Evolutionary conservation across 257 asterid genomes (phyloP), one percentile per base, ranked within the genome.

Genomic region (Solanum okadae): DNA sequence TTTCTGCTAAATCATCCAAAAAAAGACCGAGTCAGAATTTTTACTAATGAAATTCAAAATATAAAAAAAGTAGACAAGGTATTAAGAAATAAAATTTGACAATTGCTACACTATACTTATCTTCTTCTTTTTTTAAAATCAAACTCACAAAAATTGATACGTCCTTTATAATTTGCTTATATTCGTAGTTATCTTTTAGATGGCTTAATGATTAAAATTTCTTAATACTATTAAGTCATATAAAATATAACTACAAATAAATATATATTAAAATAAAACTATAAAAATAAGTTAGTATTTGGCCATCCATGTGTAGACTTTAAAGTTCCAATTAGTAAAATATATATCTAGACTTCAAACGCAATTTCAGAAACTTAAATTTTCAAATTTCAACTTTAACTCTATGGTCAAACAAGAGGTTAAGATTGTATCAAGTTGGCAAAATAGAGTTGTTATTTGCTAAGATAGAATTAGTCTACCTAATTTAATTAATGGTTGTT

Each of bases 1-100:
- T 89, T 90, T 94, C 97, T 94, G 94, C 87, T 44, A 49, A 86
- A 73, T 73, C 46, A 73, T 12, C 77, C 61, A 23, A 79, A 56
- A 38, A 61, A 65, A 63, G 3, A 10, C 0, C 0, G 4, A 33
- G 25, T 70, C 38, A 9, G 6, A 16, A 71, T 15, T 31, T 31
- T 71, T 1, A 71, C 13, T 31, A 31, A 15, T 7, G 1, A 71
- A 29, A 8, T 31, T 71, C 5, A 31, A 7, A 71, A 14, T 71
- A 33, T 7, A 31, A 31, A 16, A 8, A 15, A 8, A 16, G 4
- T 1, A 3, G 7, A 71, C 1, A 7, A 33, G 34, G 6, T 2
- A 27, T 56, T 56, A 49, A 49, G 22, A 67, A 70, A 6, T 44
- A 13, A 27, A 0, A 67, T 67, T 1, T 65, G 14, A 25, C 33